Evolutionary conservation across 2,329 filamentous ascomycete genomes (phyloP).

Genomic region (Fusarium sulawesiense): DNA sequence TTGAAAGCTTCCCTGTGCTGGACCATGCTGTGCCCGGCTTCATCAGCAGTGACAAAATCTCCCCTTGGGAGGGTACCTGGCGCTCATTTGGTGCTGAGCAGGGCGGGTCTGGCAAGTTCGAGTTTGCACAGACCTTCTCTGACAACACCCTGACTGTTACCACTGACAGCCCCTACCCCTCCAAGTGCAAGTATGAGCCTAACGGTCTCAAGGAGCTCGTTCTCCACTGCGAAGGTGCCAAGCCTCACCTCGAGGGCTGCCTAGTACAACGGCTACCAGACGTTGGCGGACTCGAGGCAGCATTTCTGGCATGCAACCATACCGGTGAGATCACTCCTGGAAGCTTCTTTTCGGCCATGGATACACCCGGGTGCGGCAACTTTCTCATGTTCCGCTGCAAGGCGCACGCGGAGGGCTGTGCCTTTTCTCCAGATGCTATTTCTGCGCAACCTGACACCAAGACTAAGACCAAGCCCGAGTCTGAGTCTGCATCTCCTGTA

Average conservation of each 20-base stretch:
- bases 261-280: slow-evolving; percentile 4
- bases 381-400: slow-evolving; percentile 13
- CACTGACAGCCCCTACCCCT: slow-evolving; percentile 2
- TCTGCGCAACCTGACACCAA: not conserved
- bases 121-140: slow-evolving; percentile 1
- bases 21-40: not conserved
- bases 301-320: not conserved
- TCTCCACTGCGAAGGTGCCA: not conserved
- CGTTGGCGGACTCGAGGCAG: not conserved
- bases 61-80: slow-evolving; percentile 1
- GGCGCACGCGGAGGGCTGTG: not conserved
- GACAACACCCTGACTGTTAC: not conserved
- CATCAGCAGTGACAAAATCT: not conserved
- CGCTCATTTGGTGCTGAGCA: slow-evolving; percentile 9
- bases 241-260: not conserved
- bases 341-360: slow-evolving; percentile 7
- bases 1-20: not conserved
- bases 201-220: not conserved
- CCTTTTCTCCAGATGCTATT: not conserved
- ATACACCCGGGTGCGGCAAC: not conserved
- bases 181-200: not conserved
- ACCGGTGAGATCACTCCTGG: not conserved
- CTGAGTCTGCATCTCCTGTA: not conserved
- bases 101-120: slow-evolving; percentile 1
- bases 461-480: not conserved